These are phyloP conservation scores for Boletus vermiculosoides DNA, from an alignment of 768 basidiomycete genomes.

Conservation along the genomic window DNA sequence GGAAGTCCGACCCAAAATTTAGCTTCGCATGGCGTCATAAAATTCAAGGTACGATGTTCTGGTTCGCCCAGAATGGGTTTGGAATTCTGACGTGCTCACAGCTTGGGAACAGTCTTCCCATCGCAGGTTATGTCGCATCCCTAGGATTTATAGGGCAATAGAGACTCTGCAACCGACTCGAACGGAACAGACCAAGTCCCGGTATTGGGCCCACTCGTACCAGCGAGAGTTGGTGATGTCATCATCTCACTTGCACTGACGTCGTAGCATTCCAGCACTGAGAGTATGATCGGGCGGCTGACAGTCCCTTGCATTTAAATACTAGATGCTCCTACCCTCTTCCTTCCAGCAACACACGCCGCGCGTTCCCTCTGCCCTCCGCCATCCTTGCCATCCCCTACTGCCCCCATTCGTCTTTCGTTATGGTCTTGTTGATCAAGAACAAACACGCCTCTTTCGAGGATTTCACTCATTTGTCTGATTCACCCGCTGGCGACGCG, in stretches of 20 bases:
- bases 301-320: neutral
- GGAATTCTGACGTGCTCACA: neutral
- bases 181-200: neutral
- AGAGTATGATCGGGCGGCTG: neutral
- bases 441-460: conserved; percentile 12
- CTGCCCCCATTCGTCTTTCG: neutral
- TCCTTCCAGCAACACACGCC: neutral
- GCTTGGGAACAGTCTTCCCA: neutral
- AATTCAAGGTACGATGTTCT: neutral
- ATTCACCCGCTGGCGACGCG: conserved; percentile 2
- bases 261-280: neutral
- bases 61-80: neutral
- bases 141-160: no score
- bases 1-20: neutral
- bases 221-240: neutral
- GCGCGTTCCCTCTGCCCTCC: neutral
- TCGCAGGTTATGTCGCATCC: neutral
- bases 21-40: neutral
- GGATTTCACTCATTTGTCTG: conserved; percentile 10
- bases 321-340: neutral
- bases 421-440: conserved; percentile 21
- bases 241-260: neutral
- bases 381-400: neutral
- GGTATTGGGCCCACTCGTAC: neutral
- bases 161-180: no score